These are phyloP conservation scores for Hibiscus mutabilis DNA, from an alignment of 345 rosid genomes.

Conservation along the genomic window DNA sequence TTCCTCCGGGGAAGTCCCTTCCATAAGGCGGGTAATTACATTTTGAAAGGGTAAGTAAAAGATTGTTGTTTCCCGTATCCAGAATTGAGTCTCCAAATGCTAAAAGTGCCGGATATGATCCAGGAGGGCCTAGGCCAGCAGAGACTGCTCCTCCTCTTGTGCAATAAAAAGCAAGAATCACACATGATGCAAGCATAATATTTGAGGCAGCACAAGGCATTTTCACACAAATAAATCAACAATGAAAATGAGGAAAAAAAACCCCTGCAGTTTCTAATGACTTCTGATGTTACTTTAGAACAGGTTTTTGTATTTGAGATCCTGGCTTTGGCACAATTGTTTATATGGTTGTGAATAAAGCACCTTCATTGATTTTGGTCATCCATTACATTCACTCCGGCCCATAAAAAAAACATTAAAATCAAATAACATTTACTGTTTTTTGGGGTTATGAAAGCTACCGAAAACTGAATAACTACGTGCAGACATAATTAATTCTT, in stretches of 20 bases:
- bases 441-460: background rate
- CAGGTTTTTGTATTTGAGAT: background rate
- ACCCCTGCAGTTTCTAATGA: background rate
- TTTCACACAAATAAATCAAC: background rate
- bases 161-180: background rate
- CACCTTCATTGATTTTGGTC: background rate
- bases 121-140: background rate
- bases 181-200: background rate
- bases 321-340: background rate
- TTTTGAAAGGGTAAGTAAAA: slow-evolving; percentile 17
- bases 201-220: background rate
- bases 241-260: background rate
- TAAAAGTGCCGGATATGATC: slow-evolving; percentile 17
- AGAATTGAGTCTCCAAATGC: slow-evolving; percentile 41
- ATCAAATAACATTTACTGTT: background rate
- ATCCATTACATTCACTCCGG: background rate
- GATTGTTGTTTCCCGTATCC: slow-evolving; percentile 36
- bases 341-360: background rate
- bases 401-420: background rate
- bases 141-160: background rate
- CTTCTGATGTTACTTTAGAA: background rate
- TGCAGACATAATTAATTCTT: background rate
- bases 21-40: slow-evolving; percentile 44
- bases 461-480: background rate
- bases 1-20: slow-evolving; percentile 23